Evolutionary conservation across 1,284 basidiomycete species (phyloP), one percentile per base, ranked within the genome.

Genomic region (Rhodotorula sp.): DNA sequence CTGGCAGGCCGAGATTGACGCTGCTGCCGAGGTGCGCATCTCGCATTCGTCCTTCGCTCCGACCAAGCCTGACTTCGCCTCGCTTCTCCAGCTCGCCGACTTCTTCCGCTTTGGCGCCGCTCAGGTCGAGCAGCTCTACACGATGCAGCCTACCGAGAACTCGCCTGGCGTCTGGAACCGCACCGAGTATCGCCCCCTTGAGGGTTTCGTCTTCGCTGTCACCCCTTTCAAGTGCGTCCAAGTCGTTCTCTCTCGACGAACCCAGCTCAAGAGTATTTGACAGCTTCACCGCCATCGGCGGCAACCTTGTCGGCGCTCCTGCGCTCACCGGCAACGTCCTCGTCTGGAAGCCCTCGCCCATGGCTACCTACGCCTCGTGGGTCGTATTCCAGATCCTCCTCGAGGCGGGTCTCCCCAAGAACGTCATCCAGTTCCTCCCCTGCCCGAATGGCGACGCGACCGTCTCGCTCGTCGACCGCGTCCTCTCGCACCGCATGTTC

Each of bases 1-100:
- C 19, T 99, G 95, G 95, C 95, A 99, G 83, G 96, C 95, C 30
- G 95, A 99, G 85, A 99, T 99, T 74, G 95, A 99, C 81, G 92
- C 96, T 62, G 95, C 94, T 36, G 95, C 96, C 24, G 95, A 98
- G 88, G 90, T 92, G 68, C n/a, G 65, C 36, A 19, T 9, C 39
- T 17, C 11, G 15, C 7, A n/a, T 7, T 39, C 34, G 3, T 10
- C 20, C 11, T 53, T 10, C 19, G 22, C 36, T n/a, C 0, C 47
- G 27, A 57, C 24, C 29, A 27, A 24, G 29, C 34, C n/a, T 20
- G 22, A 19, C 49, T 27, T n/a, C n/a, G 48, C 48, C n/a, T n/a
- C 48, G 2, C 48, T 10, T 34, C 19, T 74, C 10, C 79, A 94
- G 92, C 83, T 96, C 67, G 81, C 86, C 66, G 95, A 99, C 82